These are phyloP conservation scores for Calendula officinalis DNA, from an alignment of 129 eudicot genomes.

Conservation along the genomic window DNA sequence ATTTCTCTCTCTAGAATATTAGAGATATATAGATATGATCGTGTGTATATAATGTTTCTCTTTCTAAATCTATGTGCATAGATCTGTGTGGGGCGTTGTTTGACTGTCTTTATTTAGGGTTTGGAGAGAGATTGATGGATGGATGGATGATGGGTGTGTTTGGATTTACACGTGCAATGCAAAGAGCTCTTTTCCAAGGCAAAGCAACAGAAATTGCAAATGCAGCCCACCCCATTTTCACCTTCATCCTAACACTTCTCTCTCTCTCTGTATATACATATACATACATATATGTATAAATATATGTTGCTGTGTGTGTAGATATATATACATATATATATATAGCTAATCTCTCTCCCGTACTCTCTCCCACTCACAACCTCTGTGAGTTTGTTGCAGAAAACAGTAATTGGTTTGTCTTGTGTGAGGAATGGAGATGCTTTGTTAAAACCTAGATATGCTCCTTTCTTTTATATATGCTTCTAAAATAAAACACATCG, in stretches of 20 bases:
- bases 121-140: conserved; percentile 17
- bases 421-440: conserved; percentile 28
- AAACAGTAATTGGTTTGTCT: conserved; percentile 35
- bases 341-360: neutral
- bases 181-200: conserved; percentile 51
- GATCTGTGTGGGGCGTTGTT: conserved; percentile 14
- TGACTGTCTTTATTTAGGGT: conserved; percentile 41
- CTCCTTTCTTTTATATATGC: conserved; percentile 11
- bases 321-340: neutral
- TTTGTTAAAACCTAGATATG: conserved; percentile 37
- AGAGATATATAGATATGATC: too few relatives aligned
- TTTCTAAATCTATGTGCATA: neutral
- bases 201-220: conserved; percentile 22
- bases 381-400: conserved; percentile 23
- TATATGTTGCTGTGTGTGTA: neutral
- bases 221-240: conserved; percentile 27
- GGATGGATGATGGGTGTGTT: conserved; percentile 18
- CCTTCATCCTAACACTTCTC: conserved; percentile 19
- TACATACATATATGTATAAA: conserved; percentile 26
- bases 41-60: neutral
- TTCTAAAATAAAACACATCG: too few relatives aligned
- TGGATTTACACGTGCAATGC: conserved; percentile 57
- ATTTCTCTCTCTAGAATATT: too few relatives aligned
- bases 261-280: too few relatives aligned
- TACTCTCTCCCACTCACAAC: conserved; percentile 7